Evolutionary conservation across 2,329 filamentous ascomycete genomes (phyloP), one percentile per base, ranked within the genome.

Genomic region (Pseudogymnoascus sp.): DNA sequence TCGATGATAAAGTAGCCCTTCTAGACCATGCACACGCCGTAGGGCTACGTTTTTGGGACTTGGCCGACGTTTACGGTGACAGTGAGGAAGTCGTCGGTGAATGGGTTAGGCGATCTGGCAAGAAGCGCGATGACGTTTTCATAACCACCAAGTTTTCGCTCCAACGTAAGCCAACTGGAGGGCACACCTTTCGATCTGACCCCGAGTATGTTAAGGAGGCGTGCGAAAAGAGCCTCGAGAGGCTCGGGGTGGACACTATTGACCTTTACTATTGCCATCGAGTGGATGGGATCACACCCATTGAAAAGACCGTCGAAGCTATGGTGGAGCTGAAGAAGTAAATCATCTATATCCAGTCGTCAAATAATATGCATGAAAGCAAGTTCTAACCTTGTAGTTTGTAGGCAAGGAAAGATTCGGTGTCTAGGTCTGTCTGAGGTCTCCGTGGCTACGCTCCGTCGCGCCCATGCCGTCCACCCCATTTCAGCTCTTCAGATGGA

Each of bases 401-500:
- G 37, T 50, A 65, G 67, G 2, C 67, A 75, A 37, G 81, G 81
- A 33, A 84, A 84, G 65, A 77, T 83, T 66, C 75, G 73, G 31
- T 70, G 80, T 66, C 68, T 83, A 1, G 81, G 81, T 3, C 71
- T 83, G 2, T 78, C 74, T 13, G 79, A 80, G 61, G 73, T 77
- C 42, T 77, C 75, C 9, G 72, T 78, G 1, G 69, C 70, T 0
- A 79, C 80, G 0, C 70, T 83, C 1, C 78, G 81, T 2, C 79
- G 81, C 9, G 82, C 82, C 0, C 69, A 76, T 67, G 74, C 74
- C 4, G 73, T 83, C 0, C 75, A 79, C 60, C 79, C 76, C 1
- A 78, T 84, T 63, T 67, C 75, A 1, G 79, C 79, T 2, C 73
- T 80, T 2, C 80, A 84, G 68, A 71, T 81, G 29, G 82, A 83